Evolutionary conservation across 768 basidiomycete genomes (phyloP), one percentile per base, ranked within the genome.

Genomic region (Boletus rex-veris): DNA sequence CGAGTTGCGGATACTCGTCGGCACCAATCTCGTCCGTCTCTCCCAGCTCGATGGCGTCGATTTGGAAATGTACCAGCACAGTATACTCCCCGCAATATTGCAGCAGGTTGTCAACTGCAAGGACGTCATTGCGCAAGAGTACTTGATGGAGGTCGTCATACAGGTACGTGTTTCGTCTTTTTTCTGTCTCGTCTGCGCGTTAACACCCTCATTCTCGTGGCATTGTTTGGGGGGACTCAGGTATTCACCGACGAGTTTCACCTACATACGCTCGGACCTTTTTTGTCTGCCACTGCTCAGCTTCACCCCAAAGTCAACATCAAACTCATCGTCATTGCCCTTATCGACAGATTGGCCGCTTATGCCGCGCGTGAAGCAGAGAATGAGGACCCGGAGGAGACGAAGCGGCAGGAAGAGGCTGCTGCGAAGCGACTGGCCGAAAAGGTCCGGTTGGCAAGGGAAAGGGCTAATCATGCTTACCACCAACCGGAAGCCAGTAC

Each of bases 241-340:
- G 96, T 99, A 16, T 98, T 98, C 72, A 93, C 96, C 11, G 95
- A 98, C 71, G 96, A 98, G 68, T 98, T 98, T 74, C 97, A 99
- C 65, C 81, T 99, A 0, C 90, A 96, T 65, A 86, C 92, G 0
- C 85, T 98, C n/a, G 90, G 90, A 0, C 92, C 92, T 0, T 98
- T 99, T 83, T 83, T 98, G 24, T 89, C 90, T 9, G 93, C 97
- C 0, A 97, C 94, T 0, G 95, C 97, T 0, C 93, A 94, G 60
- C 80, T 98, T 3, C 97, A 99, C 68, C 94, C 95, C 46, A 92
- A 96, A 68, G 97, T 98, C 64, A 97, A 97, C 73, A 98, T 98
- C 75, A 98, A 99, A 73, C 82, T 89, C 58, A 98, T 99, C 60
- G 97, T 98, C 51, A 99, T 99, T 46, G 92, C 96, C 0, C 80